Evolutionary conservation across 371 early-diverging fungal species (phyloP).

Genomic region (Mortierella sp.): DNA sequence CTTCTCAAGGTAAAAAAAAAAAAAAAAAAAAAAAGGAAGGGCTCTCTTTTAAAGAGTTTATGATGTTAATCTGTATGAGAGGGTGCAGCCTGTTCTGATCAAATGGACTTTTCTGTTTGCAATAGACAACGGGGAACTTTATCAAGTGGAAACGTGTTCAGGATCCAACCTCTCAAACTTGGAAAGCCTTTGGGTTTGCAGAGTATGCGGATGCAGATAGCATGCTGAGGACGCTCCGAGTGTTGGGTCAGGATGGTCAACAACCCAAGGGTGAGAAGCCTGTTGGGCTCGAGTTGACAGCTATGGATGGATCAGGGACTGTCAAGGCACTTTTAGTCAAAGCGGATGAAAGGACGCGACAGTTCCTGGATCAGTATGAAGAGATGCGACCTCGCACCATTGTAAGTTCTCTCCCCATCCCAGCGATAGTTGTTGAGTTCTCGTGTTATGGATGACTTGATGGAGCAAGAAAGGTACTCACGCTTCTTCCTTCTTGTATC

Average conservation of each 20-base stretch:
- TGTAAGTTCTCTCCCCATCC: conserved; percentile 21
- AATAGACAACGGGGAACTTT: conserved; percentile 71
- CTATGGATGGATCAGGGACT: conserved; percentile 64
- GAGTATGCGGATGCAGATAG: conserved; percentile 79
- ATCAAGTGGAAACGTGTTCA: conserved; percentile 80
- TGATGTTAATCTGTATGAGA: too few relatives aligned
- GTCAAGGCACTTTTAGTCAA: conserved; percentile 76
- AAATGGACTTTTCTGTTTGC: too few relatives aligned
- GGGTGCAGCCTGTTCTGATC: too few relatives aligned
- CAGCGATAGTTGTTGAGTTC: too few relatives aligned
- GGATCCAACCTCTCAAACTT: conserved; percentile 68
- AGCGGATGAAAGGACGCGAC: conserved; percentile 78
- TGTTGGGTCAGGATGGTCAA: conserved; percentile 75
- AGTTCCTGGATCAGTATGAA: conserved; percentile 69
- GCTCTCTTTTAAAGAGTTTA: too few relatives aligned
- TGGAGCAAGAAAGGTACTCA: not conserved
- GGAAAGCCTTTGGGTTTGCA: conserved; percentile 86
- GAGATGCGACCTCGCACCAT: conserved; percentile 53
- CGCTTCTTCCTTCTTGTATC: not conserved
- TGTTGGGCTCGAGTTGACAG: conserved; percentile 60
- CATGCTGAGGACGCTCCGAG: conserved; percentile 73
- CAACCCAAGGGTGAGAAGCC: conserved; percentile 54
- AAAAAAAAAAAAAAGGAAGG: not conserved
- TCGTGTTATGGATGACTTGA: not conserved
- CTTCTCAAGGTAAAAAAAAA: conserved; percentile 65